Evolutionary conservation across 2,329 filamentous ascomycete species (phyloP).

Genomic region (Penicillium palitans): DNA sequence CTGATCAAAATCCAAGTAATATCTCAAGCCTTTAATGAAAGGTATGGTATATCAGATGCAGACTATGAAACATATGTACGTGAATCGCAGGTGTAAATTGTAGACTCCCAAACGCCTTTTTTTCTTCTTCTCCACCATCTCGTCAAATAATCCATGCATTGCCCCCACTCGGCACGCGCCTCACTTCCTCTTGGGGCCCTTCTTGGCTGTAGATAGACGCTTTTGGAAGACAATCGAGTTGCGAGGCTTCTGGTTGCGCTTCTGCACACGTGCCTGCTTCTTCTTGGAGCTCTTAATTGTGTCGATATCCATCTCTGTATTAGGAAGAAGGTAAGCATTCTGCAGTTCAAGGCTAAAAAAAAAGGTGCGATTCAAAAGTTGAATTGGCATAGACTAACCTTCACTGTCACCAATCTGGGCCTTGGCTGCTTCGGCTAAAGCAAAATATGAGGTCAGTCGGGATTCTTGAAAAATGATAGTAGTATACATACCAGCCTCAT

Average conservation of each 20-base stretch:
- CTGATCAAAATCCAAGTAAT: background rate
- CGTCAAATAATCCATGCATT: constrained; percentile 1
- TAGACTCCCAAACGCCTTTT: constrained; percentile 17
- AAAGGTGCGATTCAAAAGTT: background rate
- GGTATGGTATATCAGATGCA: constrained; percentile 6
- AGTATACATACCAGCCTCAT: constrained; percentile 28
- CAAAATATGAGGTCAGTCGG: background rate
- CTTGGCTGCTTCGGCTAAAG: constrained; percentile 18
- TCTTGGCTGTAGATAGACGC: constrained; percentile 35
- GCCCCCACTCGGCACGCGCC: background rate
- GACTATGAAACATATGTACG: constrained; percentile 13
- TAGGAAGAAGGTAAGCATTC: constrained; percentile 7
- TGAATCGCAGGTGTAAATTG: constrained; percentile 9
- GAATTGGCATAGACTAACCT: constrained; percentile 3
- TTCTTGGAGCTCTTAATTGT: constrained; percentile 28
- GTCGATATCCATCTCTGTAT: constrained; percentile 45
- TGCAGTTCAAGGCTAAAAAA: background rate
- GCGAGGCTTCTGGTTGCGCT: constrained; percentile 38
- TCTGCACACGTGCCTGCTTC: constrained; percentile 41
- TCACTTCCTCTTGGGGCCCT: constrained; percentile 36
- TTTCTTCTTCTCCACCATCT: background rate
- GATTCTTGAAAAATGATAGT: background rate
- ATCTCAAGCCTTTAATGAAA: background rate
- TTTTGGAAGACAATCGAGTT: constrained; percentile 43
- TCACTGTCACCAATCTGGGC: constrained; percentile 26